Conservation (phyloP, 2,329 filamentous ascomycete species). For the Simplicillium sp. region DNA sequence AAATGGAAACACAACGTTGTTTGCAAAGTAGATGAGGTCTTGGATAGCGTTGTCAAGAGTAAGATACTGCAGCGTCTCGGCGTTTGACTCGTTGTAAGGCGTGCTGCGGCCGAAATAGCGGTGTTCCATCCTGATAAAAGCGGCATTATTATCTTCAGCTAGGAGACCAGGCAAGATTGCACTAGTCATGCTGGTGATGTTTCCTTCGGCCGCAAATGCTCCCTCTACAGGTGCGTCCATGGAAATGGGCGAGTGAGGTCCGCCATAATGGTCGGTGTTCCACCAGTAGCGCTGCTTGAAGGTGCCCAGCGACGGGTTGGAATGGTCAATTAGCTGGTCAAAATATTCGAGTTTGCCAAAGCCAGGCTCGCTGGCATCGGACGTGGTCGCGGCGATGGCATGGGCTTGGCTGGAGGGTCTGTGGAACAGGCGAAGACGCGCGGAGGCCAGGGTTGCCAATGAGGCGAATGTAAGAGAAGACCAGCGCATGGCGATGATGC, state of each 20-base stretch:
- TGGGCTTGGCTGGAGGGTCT: background rate
- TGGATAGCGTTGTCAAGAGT: constrained; percentile 70
- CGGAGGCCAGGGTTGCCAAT: too few relatives aligned
- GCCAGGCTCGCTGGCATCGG: background rate
- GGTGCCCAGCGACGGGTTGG: constrained; percentile 41
- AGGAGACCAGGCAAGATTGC: constrained; percentile 59
- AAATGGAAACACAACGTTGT: constrained; percentile 59
- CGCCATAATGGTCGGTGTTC: constrained; percentile 61
- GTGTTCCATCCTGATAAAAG: constrained; percentile 67
- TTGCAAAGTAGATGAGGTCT: constrained; percentile 68
- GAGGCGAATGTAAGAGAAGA: too few relatives aligned
- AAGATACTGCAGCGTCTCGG: constrained; percentile 62
- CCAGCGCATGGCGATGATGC: too few relatives aligned
- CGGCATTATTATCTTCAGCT: constrained; percentile 55
- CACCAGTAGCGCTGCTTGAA: constrained; percentile 75
- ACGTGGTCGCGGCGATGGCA: background rate
- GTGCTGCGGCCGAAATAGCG: constrained; percentile 73
- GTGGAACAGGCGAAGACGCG: too few relatives aligned
- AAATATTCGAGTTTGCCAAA: constrained; percentile 21
- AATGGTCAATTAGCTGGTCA: constrained; percentile 49
- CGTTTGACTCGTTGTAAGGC: constrained; percentile 52
- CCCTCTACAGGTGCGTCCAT: constrained; percentile 60
- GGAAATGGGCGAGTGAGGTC: constrained; percentile 69
- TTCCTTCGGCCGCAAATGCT: constrained; percentile 29
- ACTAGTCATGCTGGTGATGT: constrained; percentile 57